Evolutionary conservation across 306 rosid genomes (phyloP).

Genomic region (Dalbergia cultrata): DNA sequence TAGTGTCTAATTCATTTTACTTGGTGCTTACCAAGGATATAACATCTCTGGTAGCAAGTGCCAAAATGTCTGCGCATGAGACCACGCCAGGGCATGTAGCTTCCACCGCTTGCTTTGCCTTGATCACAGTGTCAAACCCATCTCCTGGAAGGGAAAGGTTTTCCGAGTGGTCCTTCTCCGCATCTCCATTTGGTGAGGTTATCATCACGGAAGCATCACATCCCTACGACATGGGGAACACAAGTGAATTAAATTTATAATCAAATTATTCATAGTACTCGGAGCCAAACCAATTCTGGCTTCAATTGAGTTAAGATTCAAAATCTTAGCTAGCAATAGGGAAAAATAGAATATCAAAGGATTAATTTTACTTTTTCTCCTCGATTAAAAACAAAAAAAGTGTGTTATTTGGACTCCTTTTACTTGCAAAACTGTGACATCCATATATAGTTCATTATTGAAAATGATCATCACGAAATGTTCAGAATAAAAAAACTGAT

Average conservation of each 20-base stretch:
- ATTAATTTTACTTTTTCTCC: background rate
- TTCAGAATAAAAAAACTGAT: no score
- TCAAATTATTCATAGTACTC: background rate
- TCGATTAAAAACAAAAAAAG: no score
- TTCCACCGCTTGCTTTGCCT: constrained; percentile 86
- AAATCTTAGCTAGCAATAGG: background rate
- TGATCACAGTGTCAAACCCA: constrained; percentile 85
- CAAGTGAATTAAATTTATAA: background rate
- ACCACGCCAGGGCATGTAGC: constrained; percentile 71
- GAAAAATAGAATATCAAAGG: background rate
- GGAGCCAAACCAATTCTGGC: constrained; percentile 9
- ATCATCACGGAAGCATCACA: constrained; percentile 85
- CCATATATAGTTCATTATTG: no score
- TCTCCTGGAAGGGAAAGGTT: constrained; percentile 86
- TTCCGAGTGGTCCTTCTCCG: constrained; percentile 74
- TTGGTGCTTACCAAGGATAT: constrained; percentile 59
- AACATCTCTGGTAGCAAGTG: constrained; percentile 84
- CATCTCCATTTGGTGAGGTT: constrained; percentile 67
- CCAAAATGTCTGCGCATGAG: constrained; percentile 84
- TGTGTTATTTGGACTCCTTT: no score
- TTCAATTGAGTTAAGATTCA: background rate
- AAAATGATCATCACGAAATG: no score
- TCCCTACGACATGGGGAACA: constrained; percentile 55
- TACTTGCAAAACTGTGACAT: no score
- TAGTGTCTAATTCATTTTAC: background rate